Evolutionary conservation across 2,329 filamentous ascomycete genomes (phyloP).

Genomic region (Colletotrichum sidae): DNA sequence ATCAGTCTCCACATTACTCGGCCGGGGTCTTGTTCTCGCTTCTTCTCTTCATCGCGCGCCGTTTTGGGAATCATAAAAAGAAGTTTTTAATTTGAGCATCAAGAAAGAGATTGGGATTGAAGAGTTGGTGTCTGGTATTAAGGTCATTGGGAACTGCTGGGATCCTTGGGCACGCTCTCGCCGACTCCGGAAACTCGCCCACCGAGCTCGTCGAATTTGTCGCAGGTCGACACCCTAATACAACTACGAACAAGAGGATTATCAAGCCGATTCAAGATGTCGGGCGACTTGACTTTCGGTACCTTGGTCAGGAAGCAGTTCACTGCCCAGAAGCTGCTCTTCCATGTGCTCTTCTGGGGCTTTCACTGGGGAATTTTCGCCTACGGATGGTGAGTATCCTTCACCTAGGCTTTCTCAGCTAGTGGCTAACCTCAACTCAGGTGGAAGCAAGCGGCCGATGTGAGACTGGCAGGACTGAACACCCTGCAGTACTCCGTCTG

Average conservation of each 20-base stretch:
- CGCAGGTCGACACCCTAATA: conserved; percentile 65
- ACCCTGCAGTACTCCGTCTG: conserved; percentile 88
- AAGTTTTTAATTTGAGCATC: conserved; percentile 35
- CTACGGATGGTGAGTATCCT: conserved; percentile 79
- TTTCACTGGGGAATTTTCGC: conserved; percentile 84
- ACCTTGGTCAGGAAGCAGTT: conserved; percentile 72
- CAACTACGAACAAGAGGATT: conserved; percentile 16
- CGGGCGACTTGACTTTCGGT: conserved; percentile 45
- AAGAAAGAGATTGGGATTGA: conserved; percentile 26
- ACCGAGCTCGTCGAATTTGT: conserved; percentile 50
- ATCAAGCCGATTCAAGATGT: conserved; percentile 53
- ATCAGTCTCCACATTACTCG: conserved; percentile 27
- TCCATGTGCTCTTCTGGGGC: conserved; percentile 85
- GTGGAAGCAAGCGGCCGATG: conserved; percentile 80
- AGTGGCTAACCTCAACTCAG: conserved; percentile 59
- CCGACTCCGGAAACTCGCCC: conserved; percentile 31
- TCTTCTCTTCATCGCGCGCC: conserved; percentile 42
- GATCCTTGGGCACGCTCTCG: conserved; percentile 12
- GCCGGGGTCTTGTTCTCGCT: conserved; percentile 43
- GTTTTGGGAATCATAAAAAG: conserved; percentile 24
- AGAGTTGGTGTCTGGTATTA: conserved; percentile 2
- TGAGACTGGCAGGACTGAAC: conserved; percentile 81
- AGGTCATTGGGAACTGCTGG: conserved; percentile 20
- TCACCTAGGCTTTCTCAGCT: neutral
- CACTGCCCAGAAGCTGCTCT: conserved; percentile 77